A percentile compares a stretch with the other conserved stretches of the same genome.
Conservation (phyloP, 495 filamentous ascomycete genomes). For the Penicillium samsonianum region DNA sequence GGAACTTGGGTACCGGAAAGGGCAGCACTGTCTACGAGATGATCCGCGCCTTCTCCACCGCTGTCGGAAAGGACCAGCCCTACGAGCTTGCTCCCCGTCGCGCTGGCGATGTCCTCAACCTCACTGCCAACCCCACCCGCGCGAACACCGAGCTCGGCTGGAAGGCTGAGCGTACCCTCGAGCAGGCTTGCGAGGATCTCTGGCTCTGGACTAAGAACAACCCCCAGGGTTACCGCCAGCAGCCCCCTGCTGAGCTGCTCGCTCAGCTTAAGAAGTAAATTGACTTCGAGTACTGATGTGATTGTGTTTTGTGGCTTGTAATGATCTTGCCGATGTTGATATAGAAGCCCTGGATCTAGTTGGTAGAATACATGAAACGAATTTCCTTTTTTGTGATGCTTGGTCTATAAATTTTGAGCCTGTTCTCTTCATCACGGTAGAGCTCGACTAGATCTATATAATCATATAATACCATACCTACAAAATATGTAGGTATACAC, state of each 20-base stretch:
- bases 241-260: conserved; percentile 81
- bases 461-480: conserved; percentile 4
- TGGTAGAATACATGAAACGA: conserved; percentile 44
- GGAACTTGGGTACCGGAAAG: conserved; percentile 96
- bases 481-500: background rate
- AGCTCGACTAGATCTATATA: background rate
- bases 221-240: conserved; percentile 88
- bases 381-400: conserved; percentile 40
- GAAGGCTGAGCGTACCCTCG: conserved; percentile 87
- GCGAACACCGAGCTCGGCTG: conserved; percentile 88
- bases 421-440: background rate
- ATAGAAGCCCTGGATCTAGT: conserved; percentile 24
- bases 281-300: background rate
- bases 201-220: conserved; percentile 97
- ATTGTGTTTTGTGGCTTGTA: background rate
- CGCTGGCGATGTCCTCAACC: conserved; percentile 87
- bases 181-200: conserved; percentile 89
- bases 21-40: conserved; percentile 97
- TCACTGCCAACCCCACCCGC: conserved; percentile 85
- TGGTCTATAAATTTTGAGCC: conserved; percentile 1
- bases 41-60: conserved; percentile 87
- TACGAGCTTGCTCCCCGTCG: conserved; percentile 85
- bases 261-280: conserved; percentile 65
- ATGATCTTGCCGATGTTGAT: conserved; percentile 17
- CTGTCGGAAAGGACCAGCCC: conserved; percentile 79